Evolutionary conservation across 768 basidiomycete genomes (phyloP), one percentile per base, ranked within the genome.

Genomic region (Trametes coccinea): DNA sequence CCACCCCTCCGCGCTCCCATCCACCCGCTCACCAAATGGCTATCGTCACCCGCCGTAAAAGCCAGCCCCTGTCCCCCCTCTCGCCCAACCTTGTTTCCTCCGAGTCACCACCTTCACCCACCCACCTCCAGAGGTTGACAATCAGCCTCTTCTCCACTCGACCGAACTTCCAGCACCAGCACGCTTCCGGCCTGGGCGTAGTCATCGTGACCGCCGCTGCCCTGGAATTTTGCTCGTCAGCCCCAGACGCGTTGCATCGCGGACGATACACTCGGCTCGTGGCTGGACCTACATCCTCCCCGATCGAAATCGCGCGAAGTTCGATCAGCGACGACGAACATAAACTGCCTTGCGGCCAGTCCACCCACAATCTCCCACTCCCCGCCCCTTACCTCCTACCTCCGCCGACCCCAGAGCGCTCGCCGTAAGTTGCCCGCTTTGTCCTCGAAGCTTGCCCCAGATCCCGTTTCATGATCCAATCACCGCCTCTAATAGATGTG

Each of bases 401-500:
- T 74, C 73, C 73, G 70, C 73, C 73, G 73, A 69, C 71, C 44
- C 47, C 41, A 53, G 40, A 71, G 69, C 69, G 71, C 66, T 59
- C 67, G 56, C 63, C 44, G 67, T 68, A 40, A 66, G 67, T 64
- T 53, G 60, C 57, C 64, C 67, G 2, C 63, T 61, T 55, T 30
- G 53, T 63, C 53, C 51, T 33, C 49, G 57, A 34, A 58, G 40
- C 40, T 14, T 37, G 8, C 58, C 40, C 14, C 44, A 11, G 34
- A 54, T 50, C 50, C 57, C 53, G 53, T 60, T 61, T 58, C 9
- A 52, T 61, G 63, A 46, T 56, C 60, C 53, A 62, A 53, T 61
- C 56, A 62, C 58, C 59, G 52, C 37, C 39, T 40, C 34, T 40
- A 41, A 39, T 64, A 70, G 66, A 90, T 90, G 88, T 90, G 88